Percentiles rank a stretch among this genome's conserved stretches.
These are phyloP conservation scores for Rhizophlyctis rosea DNA, from an alignment of 192 early-diverging fungal species.

Conservation along the genomic window DNA sequence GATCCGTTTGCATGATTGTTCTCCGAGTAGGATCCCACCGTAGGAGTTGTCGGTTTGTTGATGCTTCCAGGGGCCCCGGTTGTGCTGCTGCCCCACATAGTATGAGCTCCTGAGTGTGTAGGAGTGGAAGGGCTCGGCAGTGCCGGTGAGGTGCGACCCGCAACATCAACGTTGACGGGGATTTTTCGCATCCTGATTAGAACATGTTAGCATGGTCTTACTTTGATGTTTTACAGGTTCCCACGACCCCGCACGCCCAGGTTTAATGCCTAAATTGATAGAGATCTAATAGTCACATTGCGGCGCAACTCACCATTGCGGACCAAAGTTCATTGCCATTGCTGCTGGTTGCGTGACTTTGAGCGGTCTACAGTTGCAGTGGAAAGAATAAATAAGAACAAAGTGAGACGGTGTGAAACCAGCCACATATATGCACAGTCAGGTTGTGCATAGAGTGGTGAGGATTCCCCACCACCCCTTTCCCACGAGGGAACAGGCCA, in stretches of 20 bases:
- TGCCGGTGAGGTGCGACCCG: conserved; percentile 18
- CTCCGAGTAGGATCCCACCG: not conserved
- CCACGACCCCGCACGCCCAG: not conserved
- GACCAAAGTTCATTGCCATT: conserved; percentile 38
- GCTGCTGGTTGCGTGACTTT: too few species aligned
- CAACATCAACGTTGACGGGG: conserved; percentile 23
- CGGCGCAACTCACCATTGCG: conserved; percentile 26
- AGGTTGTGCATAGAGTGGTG: too few species aligned
- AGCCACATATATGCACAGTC: too few species aligned
- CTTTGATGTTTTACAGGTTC: not conserved
- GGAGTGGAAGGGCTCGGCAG: conserved; percentile 21
- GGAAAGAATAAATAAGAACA: too few species aligned
- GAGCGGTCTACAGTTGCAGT: too few species aligned
- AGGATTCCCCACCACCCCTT: too few species aligned
- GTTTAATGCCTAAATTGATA: not conserved
- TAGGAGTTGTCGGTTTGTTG: not conserved
- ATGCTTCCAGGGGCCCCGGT: too few species aligned
- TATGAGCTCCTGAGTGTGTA: not conserved
- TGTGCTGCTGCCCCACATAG: conserved; percentile 10
- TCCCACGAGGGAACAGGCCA: too few species aligned
- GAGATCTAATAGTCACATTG: not conserved
- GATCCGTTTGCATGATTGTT: conserved; percentile 1
- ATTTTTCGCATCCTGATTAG: conserved; percentile 29
- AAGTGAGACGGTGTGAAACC: too few species aligned
- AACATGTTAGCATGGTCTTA: not conserved